Conservation (phyloP, 2,329 filamentous ascomycete species). For the Pseudogymnoascus sp. region DNA sequence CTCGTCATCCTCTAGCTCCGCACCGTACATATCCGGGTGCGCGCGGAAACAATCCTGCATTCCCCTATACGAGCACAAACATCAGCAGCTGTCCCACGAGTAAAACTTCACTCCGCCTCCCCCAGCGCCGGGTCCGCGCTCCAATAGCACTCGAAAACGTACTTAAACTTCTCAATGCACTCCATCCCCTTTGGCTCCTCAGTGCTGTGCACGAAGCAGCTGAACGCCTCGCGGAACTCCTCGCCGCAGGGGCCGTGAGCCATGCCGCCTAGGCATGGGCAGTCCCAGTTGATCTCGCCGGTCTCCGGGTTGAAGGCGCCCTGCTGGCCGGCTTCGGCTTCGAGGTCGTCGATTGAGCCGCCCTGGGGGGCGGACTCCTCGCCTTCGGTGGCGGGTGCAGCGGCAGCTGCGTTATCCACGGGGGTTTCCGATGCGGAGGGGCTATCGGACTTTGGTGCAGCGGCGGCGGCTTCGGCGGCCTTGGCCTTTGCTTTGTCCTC, state of each 20-base stretch:
- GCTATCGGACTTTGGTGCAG: conserved; percentile 9
- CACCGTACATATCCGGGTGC: conserved; percentile 88
- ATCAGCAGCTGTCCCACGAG: background rate
- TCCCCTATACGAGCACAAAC: conserved; percentile 48
- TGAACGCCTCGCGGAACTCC: conserved; percentile 91
- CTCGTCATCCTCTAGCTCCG: conserved; percentile 74
- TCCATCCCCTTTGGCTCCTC: conserved; percentile 97
- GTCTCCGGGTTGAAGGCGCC: conserved; percentile 98
- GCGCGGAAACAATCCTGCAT: conserved; percentile 97
- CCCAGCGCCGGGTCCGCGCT: background rate
- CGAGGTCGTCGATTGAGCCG: conserved; percentile 47
- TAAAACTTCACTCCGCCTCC: background rate
- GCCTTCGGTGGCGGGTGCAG: conserved; percentile 11
- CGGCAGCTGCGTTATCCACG: conserved; percentile 1
- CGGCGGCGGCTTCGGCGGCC: conserved; percentile 17
- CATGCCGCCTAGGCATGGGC: conserved; percentile 95
- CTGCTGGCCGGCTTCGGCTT: conserved; percentile 77
- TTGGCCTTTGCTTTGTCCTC: conserved; percentile 18
- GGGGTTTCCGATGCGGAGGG: background rate
- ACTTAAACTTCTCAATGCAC: conserved; percentile 97
- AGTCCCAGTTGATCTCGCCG: conserved; percentile 99
- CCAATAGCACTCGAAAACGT: conserved; percentile 32
- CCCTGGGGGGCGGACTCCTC: conserved; percentile 22
- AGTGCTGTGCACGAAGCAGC: conserved; percentile 93
- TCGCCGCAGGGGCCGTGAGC: conserved; percentile 91